phyloP scores from a whole-genome alignment of 805 yeast genomes.

The Scheffersomyces stipitis region DNA sequence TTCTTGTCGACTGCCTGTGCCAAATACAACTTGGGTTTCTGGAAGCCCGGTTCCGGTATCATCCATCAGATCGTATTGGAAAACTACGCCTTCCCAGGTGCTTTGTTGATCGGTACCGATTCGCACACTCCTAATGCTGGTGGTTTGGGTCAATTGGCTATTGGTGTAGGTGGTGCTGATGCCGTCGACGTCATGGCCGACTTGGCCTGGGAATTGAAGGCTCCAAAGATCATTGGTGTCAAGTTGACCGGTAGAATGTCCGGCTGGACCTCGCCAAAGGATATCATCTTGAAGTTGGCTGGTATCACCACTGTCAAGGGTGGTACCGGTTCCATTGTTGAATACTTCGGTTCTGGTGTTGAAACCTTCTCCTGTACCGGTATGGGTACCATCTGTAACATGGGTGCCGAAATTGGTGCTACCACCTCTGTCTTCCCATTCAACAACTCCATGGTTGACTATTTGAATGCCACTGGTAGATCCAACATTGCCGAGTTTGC shows the following conservation, averaged over 20 bases:
- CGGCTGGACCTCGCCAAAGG: slow-evolving; percentile 98
- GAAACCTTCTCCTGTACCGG: slow-evolving; percentile 90
- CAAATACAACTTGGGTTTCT: slow-evolving; percentile 95
- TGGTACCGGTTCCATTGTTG: slow-evolving; percentile 95
- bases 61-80: slow-evolving; percentile 96
- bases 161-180: slow-evolving; percentile 99
- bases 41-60: slow-evolving; percentile 99
- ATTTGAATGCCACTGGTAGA: slow-evolving; percentile 82
- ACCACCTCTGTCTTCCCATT: slow-evolving; percentile 96
- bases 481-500: slow-evolving; percentile 82
- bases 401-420: slow-evolving; percentile 99
- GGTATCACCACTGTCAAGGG: slow-evolving; percentile 94
- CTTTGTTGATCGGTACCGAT: slow-evolving; percentile 93
- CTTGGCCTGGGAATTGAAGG: slow-evolving; percentile 98
- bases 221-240: slow-evolving; percentile 93
- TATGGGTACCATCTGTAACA: slow-evolving; percentile 99
- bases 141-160: slow-evolving; percentile 96
- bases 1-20: slow-evolving; percentile 88
- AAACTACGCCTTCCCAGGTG: slow-evolving; percentile 97
- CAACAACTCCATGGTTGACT: slow-evolving; percentile 75
- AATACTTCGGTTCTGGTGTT: slow-evolving; percentile 96
- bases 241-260: slow-evolving; percentile 83
- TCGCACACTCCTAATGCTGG: slow-evolving; percentile 98
- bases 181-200: slow-evolving; percentile 98
- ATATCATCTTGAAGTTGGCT: slow-evolving; percentile 88